A percentile compares a stretch with the other conserved stretches of the same genome.
Conservation (phyloP, 176 grass and related monocot species). For the Poa pratensis region DNA sequence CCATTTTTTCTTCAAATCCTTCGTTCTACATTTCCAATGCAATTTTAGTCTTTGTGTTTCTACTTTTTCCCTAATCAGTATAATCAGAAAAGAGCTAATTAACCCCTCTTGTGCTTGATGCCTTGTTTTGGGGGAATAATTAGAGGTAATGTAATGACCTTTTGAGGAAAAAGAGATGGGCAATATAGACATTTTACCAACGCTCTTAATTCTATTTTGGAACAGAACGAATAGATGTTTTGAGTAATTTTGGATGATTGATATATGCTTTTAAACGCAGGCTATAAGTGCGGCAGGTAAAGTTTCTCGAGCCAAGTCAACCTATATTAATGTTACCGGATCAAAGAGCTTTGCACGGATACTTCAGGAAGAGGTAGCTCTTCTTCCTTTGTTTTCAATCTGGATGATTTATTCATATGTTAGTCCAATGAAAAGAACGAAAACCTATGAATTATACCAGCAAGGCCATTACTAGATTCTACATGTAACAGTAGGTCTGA, state of each 20-base stretch:
- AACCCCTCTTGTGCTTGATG: conserved; percentile 13
- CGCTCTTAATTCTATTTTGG: conserved; percentile 14
- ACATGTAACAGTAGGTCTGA: neutral
- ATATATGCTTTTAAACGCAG: conserved; percentile 17
- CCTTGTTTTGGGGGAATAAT: neutral
- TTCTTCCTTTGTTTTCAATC: conserved; percentile 8
- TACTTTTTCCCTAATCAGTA: neutral
- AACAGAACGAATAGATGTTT: neutral
- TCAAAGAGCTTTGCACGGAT: conserved; percentile 53
- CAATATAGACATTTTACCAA: neutral
- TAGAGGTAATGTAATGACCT: neutral
- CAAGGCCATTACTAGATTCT: conserved; percentile 11
- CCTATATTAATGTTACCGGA: conserved; percentile 34
- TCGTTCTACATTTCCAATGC: conserved; percentile 8
- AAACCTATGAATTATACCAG: neutral
- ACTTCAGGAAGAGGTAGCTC: conserved; percentile 46
- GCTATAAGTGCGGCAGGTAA: conserved; percentile 16
- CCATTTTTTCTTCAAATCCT: conserved; percentile 1
- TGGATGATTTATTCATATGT: conserved; percentile 26
- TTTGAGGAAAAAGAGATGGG: neutral
- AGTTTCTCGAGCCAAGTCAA: conserved; percentile 23
- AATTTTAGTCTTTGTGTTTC: neutral
- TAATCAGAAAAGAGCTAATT: conserved; percentile 12
- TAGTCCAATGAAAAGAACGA: neutral
- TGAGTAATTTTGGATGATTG: conserved; percentile 8